Base-by-base conservation (phyloP, 176 grass and related monocot genomes). In the Eragrostis curvula region DNA sequence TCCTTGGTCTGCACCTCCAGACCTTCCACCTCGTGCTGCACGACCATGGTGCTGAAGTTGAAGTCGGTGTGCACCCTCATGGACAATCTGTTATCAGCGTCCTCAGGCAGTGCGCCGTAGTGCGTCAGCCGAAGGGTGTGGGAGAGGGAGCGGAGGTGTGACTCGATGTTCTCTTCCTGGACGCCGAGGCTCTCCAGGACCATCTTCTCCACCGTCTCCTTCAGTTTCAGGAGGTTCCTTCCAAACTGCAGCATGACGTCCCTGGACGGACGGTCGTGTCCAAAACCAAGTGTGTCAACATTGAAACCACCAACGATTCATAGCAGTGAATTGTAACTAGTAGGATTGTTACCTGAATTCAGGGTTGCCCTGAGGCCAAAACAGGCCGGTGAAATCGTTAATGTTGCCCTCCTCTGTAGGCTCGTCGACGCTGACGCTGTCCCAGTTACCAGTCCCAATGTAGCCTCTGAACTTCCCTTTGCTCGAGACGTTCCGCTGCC, bases 301-400 rank as follows among this genome's bases (percentile, higher is more conserved):
- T 3, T 3, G n/a, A 13, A 9, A 36, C 8, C 3, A 16, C 47
- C 1, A 36, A 17, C 15, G 27, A 49, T 13, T n/a, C n/a, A 55
- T 21, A 55, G 7, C 18, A 55, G n/a, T n/a, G 51, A 6, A 6
- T 14, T 55, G 13, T n/a, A 57, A 32, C 5, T 16, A n/a, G 10
- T 12, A 30, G 20, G 6, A 21, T 41, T 30, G 47, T 61, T 75
- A 90, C 88, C 75, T 80, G 81, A 94, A 90, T 30, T 42, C 27
- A 2, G 56, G 88, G 61, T 88, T 88, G 12, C 85, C 82, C 17
- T 83, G 30, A 2, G 88, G 88, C 85, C 88, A 94, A 36, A 91
- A 30, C 53, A 77, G 40, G 23, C 40, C 17, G 51, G 74, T 59
- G 78, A 90, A 90, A 1, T n/a, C 40, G 45, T 82, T 53, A 43